phyloP scores from a whole-genome alignment of 352 stramenopile species.

The Stephanocyclus meneghinianus region DNA sequence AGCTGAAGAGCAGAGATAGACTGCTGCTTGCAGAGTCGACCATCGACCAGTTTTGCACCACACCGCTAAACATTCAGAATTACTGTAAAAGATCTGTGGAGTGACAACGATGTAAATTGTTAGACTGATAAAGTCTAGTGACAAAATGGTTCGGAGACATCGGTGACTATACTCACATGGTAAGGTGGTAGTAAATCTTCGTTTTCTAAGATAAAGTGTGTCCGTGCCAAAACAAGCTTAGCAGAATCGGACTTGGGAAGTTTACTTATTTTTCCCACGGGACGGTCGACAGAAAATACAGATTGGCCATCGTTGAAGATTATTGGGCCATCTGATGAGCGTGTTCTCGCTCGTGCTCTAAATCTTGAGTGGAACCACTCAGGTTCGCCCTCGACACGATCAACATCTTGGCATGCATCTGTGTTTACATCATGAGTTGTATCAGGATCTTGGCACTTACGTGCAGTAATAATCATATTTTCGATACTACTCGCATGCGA shows the following conservation, averaged over 20 bases:
- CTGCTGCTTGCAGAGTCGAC: conserved; percentile 63
- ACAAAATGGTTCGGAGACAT: neutral
- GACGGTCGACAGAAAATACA: conserved; percentile 52
- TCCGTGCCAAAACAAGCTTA: conserved; percentile 55
- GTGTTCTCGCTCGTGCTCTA: conserved; percentile 20
- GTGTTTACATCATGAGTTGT: neutral
- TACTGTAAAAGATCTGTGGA: conserved; percentile 45
- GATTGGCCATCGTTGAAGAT: conserved; percentile 44
- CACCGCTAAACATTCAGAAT: conserved; percentile 62
- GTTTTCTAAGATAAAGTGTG: conserved; percentile 58
- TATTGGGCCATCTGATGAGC: conserved; percentile 27
- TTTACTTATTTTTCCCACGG: conserved; percentile 29
- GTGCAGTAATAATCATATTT: neutral
- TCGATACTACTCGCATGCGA: conserved; percentile 2
- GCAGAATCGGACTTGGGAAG: conserved; percentile 55
- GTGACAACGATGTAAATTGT: neutral
- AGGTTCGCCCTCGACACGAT: conserved; percentile 42
- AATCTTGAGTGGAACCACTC: conserved; percentile 49
- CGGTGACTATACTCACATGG: conserved; percentile 32
- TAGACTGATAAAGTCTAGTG: neutral
- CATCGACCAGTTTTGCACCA: conserved; percentile 69
- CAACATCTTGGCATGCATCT: conserved; percentile 4
- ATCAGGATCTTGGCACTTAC: conserved; percentile 8
- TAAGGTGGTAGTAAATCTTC: conserved; percentile 57
- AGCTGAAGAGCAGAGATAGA: conserved; percentile 57